These are phyloP conservation scores for Plasmodium blacklocki DNA, from an alignment of 169 alveolate species.

Conservation along the genomic window DNA sequence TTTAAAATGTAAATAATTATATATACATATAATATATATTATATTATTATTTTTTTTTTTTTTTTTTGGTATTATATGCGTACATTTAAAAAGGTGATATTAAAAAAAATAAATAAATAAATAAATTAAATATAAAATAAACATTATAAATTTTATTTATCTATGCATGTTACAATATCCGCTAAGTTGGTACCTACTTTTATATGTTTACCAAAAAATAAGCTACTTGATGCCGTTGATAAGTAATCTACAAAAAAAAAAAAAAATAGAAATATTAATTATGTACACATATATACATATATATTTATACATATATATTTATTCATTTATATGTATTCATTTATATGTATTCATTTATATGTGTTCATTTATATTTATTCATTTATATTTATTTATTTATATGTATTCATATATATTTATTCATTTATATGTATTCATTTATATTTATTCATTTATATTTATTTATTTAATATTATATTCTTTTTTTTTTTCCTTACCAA, in stretches of 20 bases:
- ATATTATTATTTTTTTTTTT: background rate
- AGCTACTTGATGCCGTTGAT: slow-evolving; percentile 65
- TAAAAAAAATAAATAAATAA: no score
- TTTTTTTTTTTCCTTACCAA: slow-evolving; percentile 16
- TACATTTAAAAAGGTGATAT: no score
- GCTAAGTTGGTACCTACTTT: slow-evolving; percentile 65
- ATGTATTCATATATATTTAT: background rate
- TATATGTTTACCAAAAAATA: slow-evolving; percentile 64
- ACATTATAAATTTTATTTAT: background rate
- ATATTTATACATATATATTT: background rate
- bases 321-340: background rate
- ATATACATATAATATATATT: background rate
- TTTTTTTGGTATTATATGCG: background rate
- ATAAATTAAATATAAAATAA: background rate
- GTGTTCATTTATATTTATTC: background rate
- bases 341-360: background rate
- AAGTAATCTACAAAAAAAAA: slow-evolving; percentile 24
- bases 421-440: background rate
- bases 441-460: background rate
- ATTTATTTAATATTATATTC: background rate
- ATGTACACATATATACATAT: background rate
- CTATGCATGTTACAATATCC: slow-evolving; percentile 30
- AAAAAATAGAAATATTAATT: background rate
- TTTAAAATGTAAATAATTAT: no score
- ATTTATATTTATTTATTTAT: background rate